These are phyloP conservation scores for Fusarium palustre DNA, from an alignment of 2,329 filamentous ascomycete species.

Conservation along the genomic window DNA sequence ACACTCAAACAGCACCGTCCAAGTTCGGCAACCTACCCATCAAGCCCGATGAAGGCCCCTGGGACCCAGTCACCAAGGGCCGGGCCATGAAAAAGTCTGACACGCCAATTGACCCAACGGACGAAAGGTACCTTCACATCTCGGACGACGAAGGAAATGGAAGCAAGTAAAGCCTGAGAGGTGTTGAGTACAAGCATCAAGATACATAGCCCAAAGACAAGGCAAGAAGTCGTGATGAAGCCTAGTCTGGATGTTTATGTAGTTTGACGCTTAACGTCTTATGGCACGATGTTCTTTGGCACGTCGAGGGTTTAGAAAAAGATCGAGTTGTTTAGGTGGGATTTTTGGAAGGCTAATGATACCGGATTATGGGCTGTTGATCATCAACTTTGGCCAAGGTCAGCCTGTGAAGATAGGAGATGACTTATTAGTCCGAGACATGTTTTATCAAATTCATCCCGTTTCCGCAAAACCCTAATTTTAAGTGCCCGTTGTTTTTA, in stretches of 20 bases:
- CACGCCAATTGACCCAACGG: not conserved
- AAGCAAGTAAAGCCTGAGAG: not conserved
- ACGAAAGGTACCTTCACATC: not conserved
- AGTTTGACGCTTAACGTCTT: slow-evolving; percentile 6
- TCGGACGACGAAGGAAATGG: not conserved
- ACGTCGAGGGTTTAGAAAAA: not conserved
- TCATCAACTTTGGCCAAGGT: not conserved
- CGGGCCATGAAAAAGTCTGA: not conserved
- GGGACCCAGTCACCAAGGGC: not conserved
- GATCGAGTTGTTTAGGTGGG: not conserved
- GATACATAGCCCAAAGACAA: not conserved
- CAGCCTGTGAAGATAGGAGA: not conserved
- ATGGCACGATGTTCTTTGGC: slow-evolving; percentile 10
- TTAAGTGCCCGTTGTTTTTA: not conserved
- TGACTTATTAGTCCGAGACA: slow-evolving; percentile 25
- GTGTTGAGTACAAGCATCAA: not conserved
- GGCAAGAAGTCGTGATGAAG: not conserved
- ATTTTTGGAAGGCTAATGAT: not conserved
- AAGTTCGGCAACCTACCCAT: not conserved
- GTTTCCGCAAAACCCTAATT: not conserved
- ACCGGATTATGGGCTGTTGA: not conserved
- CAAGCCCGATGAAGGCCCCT: not conserved
- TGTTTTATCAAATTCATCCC: slow-evolving; percentile 4
- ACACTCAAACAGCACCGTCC: not conserved
- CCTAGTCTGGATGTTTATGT: not conserved